Evolutionary conservation across 345 rosid genomes (phyloP).

Genomic region (Salix dunnii): DNA sequence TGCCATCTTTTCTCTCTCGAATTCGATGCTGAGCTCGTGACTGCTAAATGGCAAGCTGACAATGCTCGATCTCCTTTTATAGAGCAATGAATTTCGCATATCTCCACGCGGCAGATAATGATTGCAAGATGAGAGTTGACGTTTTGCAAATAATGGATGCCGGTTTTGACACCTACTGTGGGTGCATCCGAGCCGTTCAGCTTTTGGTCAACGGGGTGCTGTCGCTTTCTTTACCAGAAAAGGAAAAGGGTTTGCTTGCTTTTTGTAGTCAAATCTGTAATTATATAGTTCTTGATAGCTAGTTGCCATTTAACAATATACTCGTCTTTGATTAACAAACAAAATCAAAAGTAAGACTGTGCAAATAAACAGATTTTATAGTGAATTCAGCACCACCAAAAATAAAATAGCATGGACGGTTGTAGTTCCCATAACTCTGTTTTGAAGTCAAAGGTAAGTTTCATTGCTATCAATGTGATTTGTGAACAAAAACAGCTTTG

Average conservation of each 20-base stretch:
- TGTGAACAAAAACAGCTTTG: too few species aligned
- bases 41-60: background rate
- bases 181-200: conserved; percentile 14
- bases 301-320: background rate
- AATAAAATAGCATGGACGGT: too few species aligned
- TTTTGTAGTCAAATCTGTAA: background rate
- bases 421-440: too few species aligned
- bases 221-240: conserved; percentile 7
- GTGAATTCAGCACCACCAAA: too few species aligned
- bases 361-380: background rate
- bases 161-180: background rate
- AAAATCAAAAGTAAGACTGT: background rate
- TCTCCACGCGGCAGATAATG: conserved; percentile 13
- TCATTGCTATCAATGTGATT: too few species aligned
- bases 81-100: background rate
- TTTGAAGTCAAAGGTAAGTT: too few species aligned
- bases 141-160: conserved; percentile 1
- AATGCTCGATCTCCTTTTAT: conserved; percentile 17
- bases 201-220: conserved; percentile 16
- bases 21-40: background rate
- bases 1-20: conserved; percentile 26
- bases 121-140: conserved; percentile 17
- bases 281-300: background rate
- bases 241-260: background rate
- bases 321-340: background rate